Percentiles rank a stretch among this genome's conserved stretches.
phyloP scores from a whole-genome alignment of 2,329 filamentous ascomycete species.

The Phyllosticta citriasiana region DNA sequence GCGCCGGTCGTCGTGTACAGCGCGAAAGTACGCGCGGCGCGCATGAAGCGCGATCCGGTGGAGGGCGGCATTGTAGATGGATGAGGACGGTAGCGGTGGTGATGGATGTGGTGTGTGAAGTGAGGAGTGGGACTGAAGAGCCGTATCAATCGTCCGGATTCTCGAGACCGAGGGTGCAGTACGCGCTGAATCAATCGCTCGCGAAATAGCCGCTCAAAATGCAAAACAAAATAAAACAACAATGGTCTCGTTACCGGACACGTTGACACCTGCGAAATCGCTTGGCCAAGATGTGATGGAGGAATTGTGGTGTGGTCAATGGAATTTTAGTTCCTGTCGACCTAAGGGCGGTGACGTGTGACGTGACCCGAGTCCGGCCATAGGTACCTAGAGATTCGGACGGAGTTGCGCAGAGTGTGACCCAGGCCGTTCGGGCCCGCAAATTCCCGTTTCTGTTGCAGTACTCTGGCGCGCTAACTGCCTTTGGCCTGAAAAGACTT shows the following conservation, averaged over 20 bases:
- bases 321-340: too few species aligned
- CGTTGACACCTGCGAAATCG: background rate
- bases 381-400: too few species aligned
- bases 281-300: background rate
- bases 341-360: too few species aligned
- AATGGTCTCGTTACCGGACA: background rate
- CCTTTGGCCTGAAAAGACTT: too few species aligned
- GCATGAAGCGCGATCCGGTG: background rate
- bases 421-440: too few species aligned
- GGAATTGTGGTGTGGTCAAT: background rate
- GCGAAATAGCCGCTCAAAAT: background rate
- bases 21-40: background rate
- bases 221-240: background rate
- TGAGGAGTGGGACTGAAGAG: background rate
- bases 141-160: background rate
- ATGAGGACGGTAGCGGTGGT: background rate
- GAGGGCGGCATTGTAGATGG: background rate
- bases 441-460: too few species aligned
- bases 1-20: background rate
- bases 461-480: too few species aligned
- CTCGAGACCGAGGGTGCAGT: background rate
- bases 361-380: too few species aligned
- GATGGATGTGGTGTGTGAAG: background rate
- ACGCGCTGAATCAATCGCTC: background rate
- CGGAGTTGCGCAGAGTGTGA: too few species aligned